Base-by-base conservation (phyloP, 2,329 filamentous ascomycete species). In the Apiospora koreana region DNA sequence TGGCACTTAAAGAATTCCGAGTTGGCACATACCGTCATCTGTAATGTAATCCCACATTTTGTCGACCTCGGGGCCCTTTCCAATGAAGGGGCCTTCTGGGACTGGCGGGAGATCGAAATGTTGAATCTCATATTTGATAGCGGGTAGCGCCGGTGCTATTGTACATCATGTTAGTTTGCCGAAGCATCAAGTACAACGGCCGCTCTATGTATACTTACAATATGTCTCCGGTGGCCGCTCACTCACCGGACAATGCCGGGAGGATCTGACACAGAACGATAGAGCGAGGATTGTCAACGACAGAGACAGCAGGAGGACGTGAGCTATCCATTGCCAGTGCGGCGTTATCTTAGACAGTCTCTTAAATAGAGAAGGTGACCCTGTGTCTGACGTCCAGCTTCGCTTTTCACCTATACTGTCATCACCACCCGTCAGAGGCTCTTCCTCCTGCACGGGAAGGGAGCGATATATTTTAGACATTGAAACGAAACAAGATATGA, bases 21-120 rank as follows among this genome's bases (percentile, higher is more conserved):
- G 25, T 21, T 4, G 42, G 31, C 23, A 76, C 77, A 25, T 75
- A 79, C 77, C 73, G 50, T 67, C 69, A 35, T 54, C 70, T 69
- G 71, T 74, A 31, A 74, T 76, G 28, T 75, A 83, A 66, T 87
- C 82, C 88, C 88, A 91, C 7, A 86, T 86, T 68, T 83, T 81
- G 70, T 90, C 88, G 2, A 90, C 88, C 16, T 87, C 84, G 2
- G 84, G 82, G 0, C 88, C 87, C 48, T 83, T 86, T 10, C 88
- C 88, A 48, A 89, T 84, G 74, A 86, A 90, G 2, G 83, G 82
- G 0, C 85, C 84, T 65, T 84, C 81, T 64, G 83, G 80, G n/a
- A 83, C 78, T 0, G 84, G 82, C 18, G 83, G 83, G 12, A 86
- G 75, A 68, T 87, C 86, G 74, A 85, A 88, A 62, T 85, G 83